Evolutionary conservation across 1,139 yeast genomes (phyloP).

Genomic region (Magnusiomyces ingens): DNA sequence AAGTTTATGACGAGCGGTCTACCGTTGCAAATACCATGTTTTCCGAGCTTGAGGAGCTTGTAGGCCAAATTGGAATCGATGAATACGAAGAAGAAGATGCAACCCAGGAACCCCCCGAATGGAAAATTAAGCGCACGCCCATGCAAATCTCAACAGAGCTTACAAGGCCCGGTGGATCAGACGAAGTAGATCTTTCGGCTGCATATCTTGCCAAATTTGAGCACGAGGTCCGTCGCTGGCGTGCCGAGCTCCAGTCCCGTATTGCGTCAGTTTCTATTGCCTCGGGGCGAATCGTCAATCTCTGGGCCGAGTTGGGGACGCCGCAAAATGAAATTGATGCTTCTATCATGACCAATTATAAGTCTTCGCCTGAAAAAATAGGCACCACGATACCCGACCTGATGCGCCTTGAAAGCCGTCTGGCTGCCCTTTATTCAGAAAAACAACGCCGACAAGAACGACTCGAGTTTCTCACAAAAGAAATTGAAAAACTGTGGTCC

Average conservation of each 20-base stretch:
- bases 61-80: slow-evolving; percentile 9
- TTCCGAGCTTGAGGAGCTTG: slow-evolving; percentile 10
- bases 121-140: no score
- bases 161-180: slow-evolving; percentile 11
- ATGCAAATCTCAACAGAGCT: slow-evolving; percentile 6
- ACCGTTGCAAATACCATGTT: slow-evolving; percentile 8
- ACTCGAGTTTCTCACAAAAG: slow-evolving; percentile 17
- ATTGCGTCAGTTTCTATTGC: slow-evolving; percentile 21
- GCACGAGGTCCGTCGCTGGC: slow-evolving; percentile 25
- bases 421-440: slow-evolving; percentile 17
- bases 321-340: slow-evolving; percentile 29
- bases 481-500: slow-evolving; percentile 26
- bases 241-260: slow-evolving; percentile 24
- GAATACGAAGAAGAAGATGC: not conserved
- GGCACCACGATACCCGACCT: slow-evolving; percentile 27
- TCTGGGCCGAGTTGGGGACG: slow-evolving; percentile 35
- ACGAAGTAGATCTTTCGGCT: slow-evolving; percentile 21
- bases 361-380: slow-evolving; percentile 25
- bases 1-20: slow-evolving; percentile 11
- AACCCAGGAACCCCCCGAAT: no score
- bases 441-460: slow-evolving; percentile 18
- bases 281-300: slow-evolving; percentile 25
- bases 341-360: slow-evolving; percentile 22
- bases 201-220: slow-evolving; percentile 24
- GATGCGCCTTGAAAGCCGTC: slow-evolving; percentile 18